Conservation (phyloP, 2,329 filamentous ascomycete species). For the Cladophialophora bantiana region DNA sequence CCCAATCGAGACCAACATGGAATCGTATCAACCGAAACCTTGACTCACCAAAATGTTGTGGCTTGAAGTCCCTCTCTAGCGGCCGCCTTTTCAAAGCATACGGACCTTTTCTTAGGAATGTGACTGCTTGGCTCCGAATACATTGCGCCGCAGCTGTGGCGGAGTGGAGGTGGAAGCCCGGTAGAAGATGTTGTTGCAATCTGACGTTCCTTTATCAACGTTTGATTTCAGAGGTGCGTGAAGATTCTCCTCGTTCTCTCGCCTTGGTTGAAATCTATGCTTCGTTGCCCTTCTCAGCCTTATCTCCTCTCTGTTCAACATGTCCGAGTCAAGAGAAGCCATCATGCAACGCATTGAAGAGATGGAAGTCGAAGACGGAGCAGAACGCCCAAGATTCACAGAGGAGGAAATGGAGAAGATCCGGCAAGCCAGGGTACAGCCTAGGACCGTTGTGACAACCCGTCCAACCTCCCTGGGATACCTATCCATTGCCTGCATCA, state of each 20-base stretch:
- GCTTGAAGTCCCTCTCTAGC: not conserved
- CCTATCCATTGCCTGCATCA: conserved; percentile 1
- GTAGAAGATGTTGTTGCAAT: not conserved
- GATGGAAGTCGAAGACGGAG: not conserved
- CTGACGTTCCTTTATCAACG: not conserved
- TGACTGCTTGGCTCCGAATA: not conserved
- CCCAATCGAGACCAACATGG: no score
- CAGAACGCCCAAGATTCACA: not conserved
- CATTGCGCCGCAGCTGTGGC: not conserved
- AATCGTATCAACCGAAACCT: no score
- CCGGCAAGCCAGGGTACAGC: not conserved
- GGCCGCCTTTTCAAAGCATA: not conserved
- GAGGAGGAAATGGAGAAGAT: not conserved
- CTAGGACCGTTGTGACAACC: not conserved
- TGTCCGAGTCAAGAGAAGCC: not conserved
- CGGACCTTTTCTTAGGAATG: not conserved
- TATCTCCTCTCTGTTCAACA: not conserved
- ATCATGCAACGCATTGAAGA: not conserved
- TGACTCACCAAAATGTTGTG: not conserved
- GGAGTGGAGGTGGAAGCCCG: not conserved
- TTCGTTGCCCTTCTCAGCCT: not conserved
- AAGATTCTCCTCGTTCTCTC: no score
- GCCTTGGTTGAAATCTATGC: not conserved
- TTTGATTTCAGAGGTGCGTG: not conserved
- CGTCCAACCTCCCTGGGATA: conserved; percentile 6